Percentiles rank a stretch among this genome's conserved stretches.
Conservation (phyloP, 768 basidiomycete species). For the Termitomyces heimii region DNA sequence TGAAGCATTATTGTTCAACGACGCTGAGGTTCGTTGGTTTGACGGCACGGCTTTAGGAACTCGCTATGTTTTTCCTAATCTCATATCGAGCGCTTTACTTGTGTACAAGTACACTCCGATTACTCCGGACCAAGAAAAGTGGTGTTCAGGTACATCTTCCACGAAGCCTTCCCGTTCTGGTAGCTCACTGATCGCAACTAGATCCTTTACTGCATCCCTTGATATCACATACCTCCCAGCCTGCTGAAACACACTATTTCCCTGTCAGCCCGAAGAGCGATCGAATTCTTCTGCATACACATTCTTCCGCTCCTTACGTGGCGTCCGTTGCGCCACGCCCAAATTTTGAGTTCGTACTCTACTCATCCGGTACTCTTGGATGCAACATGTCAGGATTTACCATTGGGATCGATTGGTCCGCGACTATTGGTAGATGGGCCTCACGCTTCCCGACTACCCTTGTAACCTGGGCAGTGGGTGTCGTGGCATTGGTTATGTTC, state of each 20-base stretch:
- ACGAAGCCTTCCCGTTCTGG: neutral
- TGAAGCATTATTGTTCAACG: conserved; percentile 35
- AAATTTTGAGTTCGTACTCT: conserved; percentile 52
- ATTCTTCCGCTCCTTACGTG: conserved; percentile 65
- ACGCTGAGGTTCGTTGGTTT: conserved; percentile 27
- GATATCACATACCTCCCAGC: conserved; percentile 55
- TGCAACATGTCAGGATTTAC: conserved; percentile 43
- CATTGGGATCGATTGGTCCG: conserved; percentile 64
- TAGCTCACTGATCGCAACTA: conserved; percentile 19
- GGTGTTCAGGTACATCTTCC: conserved; percentile 28
- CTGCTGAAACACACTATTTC: conserved; percentile 64
- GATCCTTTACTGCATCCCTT: conserved; percentile 57
- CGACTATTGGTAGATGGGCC: conserved; percentile 65
- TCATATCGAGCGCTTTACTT: conserved; percentile 56
- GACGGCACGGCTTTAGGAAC: conserved; percentile 30
- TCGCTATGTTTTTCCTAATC: conserved; percentile 43
- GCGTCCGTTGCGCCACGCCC: conserved; percentile 22
- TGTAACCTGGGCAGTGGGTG: conserved; percentile 67
- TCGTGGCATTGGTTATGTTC: conserved; percentile 56
- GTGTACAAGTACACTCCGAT: conserved; percentile 53
- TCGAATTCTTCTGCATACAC: conserved; percentile 58
- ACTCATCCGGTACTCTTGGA: conserved; percentile 42
- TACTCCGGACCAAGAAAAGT: conserved; percentile 9
- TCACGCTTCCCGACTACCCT: conserved; percentile 71
- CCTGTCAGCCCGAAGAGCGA: conserved; percentile 35